A percentile compares a stretch with the other conserved stretches of the same genome.
Conservation (phyloP, 2,329 filamentous ascomycete species). For the Beauveria sp. region DNA sequence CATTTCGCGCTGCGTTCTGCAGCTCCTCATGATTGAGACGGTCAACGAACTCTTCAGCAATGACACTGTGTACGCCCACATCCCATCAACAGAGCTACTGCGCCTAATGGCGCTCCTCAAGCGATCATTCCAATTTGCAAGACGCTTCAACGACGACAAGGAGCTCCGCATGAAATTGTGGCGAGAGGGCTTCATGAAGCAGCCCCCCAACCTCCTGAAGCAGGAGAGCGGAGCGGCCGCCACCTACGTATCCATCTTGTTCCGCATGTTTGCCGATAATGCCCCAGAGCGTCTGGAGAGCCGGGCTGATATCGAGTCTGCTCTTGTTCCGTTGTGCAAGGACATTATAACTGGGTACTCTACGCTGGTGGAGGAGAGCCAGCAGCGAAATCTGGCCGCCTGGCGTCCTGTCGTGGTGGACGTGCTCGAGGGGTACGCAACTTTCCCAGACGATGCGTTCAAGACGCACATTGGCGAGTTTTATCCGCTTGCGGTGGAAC, state of each 20-base stretch:
- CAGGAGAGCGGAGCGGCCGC: slow-evolving; percentile 89
- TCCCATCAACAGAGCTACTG: slow-evolving; percentile 82
- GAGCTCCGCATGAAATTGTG: slow-evolving; percentile 90
- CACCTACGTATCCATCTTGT: slow-evolving; percentile 91
- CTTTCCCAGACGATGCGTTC: slow-evolving; percentile 75
- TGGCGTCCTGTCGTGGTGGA: slow-evolving; percentile 97
- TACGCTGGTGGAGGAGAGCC: slow-evolving; percentile 84
- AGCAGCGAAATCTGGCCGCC: slow-evolving; percentile 92
- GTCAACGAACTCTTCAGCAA: slow-evolving; percentile 98
- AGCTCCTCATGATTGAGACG: slow-evolving; percentile 98
- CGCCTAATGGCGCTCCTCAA: slow-evolving; percentile 91
- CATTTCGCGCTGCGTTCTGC: slow-evolving; percentile 95
- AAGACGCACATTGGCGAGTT: slow-evolving; percentile 72
- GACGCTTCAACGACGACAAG: slow-evolving; percentile 96
- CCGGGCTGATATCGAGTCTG: slow-evolving; percentile 77
- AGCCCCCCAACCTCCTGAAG: slow-evolving; percentile 94
- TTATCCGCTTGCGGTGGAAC: slow-evolving; percentile 76
- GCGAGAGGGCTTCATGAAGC: slow-evolving; percentile 99
- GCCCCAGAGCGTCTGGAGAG: slow-evolving; percentile 73
- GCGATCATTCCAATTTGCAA: slow-evolving; percentile 92
- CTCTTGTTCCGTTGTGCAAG: slow-evolving; percentile 86
- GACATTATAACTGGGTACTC: slow-evolving; percentile 88
- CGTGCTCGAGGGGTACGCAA: slow-evolving; percentile 85
- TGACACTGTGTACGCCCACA: slow-evolving; percentile 86
- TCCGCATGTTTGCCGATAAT: slow-evolving; percentile 94